Conservation (phyloP, 768 basidiomycete genomes). For the Multifurca ochricompacta region DNA sequence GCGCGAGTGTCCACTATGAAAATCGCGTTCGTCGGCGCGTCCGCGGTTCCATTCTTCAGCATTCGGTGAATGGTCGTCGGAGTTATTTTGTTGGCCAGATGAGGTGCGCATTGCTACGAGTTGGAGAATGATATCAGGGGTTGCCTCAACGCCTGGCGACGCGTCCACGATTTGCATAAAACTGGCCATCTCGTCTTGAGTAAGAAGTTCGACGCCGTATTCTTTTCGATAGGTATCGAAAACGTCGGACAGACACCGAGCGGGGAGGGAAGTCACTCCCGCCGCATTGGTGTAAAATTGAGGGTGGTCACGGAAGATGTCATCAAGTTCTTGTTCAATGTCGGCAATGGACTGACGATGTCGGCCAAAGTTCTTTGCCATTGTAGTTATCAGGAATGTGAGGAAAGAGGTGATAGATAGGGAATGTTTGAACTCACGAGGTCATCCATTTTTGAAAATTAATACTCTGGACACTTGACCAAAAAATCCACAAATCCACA, state of each 20-base stretch:
- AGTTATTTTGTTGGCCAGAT: slow-evolving; percentile 14
- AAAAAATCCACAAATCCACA: no score
- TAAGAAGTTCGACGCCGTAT: slow-evolving; percentile 57
- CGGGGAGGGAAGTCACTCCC: slow-evolving; percentile 61
- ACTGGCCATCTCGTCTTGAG: slow-evolving; percentile 51
- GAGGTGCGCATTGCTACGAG: slow-evolving; percentile 45
- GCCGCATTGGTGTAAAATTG: slow-evolving; percentile 48
- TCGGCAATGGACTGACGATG: slow-evolving; percentile 63
- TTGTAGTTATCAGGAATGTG: not conserved
- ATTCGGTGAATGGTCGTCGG: not conserved
- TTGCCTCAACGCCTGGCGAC: slow-evolving; percentile 60
- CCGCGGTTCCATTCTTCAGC: slow-evolving; percentile 36
- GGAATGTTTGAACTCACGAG: not conserved
- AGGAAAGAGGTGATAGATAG: not conserved
- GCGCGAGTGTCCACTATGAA: slow-evolving; percentile 33
- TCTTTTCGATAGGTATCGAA: slow-evolving; percentile 54
- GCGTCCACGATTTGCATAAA: slow-evolving; percentile 48
- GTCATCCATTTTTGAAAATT: slow-evolving; percentile 11
- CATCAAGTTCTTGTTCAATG: slow-evolving; percentile 60
- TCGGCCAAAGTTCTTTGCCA: slow-evolving; percentile 37
- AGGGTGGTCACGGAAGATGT: slow-evolving; percentile 61
- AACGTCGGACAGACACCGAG: slow-evolving; percentile 61
- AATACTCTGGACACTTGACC: not conserved
- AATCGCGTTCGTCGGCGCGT: slow-evolving; percentile 28
- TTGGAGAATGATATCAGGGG: slow-evolving; percentile 53